A percentile compares a stretch with the other conserved stretches of the same genome.
Conservation (phyloP, 345 rosid species). For the Anacardium occidentale region DNA sequence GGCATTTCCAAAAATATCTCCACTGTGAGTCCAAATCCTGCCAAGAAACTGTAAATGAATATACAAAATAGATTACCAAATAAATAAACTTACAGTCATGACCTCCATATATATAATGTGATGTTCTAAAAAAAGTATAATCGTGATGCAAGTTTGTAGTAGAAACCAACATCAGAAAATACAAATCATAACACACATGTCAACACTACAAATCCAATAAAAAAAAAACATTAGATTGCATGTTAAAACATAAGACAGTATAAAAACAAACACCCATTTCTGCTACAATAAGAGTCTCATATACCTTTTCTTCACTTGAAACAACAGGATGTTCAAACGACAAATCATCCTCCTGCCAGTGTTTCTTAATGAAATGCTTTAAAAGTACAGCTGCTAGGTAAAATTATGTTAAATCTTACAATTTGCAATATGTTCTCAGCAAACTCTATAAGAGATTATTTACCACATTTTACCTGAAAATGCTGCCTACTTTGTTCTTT, state of each 20-base stretch:
- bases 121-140: neutral
- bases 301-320: constrained; percentile 73
- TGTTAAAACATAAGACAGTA: neutral
- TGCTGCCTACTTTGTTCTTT: neutral
- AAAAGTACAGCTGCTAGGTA: constrained; percentile 93
- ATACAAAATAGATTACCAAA: neutral
- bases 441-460: neutral
- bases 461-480: neutral
- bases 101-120: neutral
- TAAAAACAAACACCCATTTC: neutral
- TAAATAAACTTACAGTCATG: neutral
- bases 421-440: neutral
- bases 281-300: neutral
- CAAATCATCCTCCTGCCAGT: constrained; percentile 89
- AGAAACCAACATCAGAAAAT: constrained; percentile 2
- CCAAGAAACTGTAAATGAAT: neutral
- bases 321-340: constrained; percentile 73
- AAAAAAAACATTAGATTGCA: neutral
- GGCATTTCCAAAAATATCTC: neutral
- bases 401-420: constrained; percentile 52
- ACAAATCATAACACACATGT: neutral
- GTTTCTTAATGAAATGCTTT: constrained; percentile 84
- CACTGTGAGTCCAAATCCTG: neutral
- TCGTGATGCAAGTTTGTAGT: neutral
- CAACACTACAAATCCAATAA: neutral